phyloP scores from a whole-genome alignment of 1,284 basidiomycete genomes.

The Meripilus lineatus region DNA sequence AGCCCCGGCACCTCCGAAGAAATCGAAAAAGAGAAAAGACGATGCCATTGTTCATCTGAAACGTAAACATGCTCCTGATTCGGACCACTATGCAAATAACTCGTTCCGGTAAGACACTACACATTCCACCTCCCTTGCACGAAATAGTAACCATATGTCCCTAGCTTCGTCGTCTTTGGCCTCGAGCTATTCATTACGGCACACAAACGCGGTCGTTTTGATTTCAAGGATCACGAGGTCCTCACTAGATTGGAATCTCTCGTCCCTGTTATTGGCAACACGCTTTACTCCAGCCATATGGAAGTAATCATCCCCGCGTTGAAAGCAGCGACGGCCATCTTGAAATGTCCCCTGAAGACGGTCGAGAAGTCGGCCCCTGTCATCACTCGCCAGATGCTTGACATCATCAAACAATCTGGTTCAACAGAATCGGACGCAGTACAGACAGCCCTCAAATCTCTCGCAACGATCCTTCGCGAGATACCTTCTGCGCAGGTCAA shows the following conservation, averaged over 20 bases:
- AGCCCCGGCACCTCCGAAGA: conserved; percentile 32
- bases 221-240: conserved; percentile 71
- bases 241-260: conserved; percentile 84
- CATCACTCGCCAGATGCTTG: conserved; percentile 83
- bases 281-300: conserved; percentile 82
- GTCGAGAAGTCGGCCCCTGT: conserved; percentile 79
- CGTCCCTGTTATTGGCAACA: conserved; percentile 87
- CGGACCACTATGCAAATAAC: conserved; percentile 79
- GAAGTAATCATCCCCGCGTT: conserved; percentile 80
- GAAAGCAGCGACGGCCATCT: conserved; percentile 78
- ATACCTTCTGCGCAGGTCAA: conserved; percentile 76
- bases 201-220: conserved; percentile 81
- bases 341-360: conserved; percentile 81
- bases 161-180: conserved; percentile 89
- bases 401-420: conserved; percentile 81
- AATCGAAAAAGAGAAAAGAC: conserved; percentile 37
- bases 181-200: conserved; percentile 91
- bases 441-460: conserved; percentile 85
- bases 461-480: conserved; percentile 85
- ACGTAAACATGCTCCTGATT: conserved; percentile 51
- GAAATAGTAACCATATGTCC: conserved; percentile 8
- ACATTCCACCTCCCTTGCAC: conserved; percentile 5
- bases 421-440: conserved; percentile 88
- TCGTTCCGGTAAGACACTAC: conserved; percentile 60
- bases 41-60: conserved; percentile 78